Evolutionary conservation across 2,329 filamentous ascomycete species (phyloP), one percentile per base, ranked within the genome.

Genomic region (Colletotrichum godetiae): DNA sequence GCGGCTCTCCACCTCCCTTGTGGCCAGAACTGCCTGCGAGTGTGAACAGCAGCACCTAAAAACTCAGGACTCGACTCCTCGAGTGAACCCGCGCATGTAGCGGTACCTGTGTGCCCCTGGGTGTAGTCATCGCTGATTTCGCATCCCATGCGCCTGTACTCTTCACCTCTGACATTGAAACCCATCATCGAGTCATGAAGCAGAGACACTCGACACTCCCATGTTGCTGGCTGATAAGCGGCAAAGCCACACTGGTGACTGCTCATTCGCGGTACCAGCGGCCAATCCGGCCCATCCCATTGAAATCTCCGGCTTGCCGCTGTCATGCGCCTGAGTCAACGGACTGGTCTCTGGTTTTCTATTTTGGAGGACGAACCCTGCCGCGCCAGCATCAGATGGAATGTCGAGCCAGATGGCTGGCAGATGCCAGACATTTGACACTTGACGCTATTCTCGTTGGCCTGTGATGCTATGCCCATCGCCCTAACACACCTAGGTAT

Each of bases 321-420:
- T 58, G 60, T 71, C 71, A 71, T 73, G 67, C 61, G 71, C 71
- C 42, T 57, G 71, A 71, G 71, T 71, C 67, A 66, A 73, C 52
- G 13, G 55, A 71, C 60, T n/a, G 35, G 46, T 24, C 37, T 31
- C 22, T 19, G 22, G n/a, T 53, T 31, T 65, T 19, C 49, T 71
- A 57, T 71, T 73, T 66, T 52, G 29, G 49, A 71, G 61, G 35
- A 42, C 27, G 19, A 59, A 49, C 35, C 35, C 22, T 49, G 29
- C 61, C 61, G 52, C 31, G 19, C 55, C 31, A 57, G 56, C 35
- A 61, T 73, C 67, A 58, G 71, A 71, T 49, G 71, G 49, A 61
- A 58, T 52, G 49, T 66, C 67, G 31, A 53, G 35, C 55, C 67
- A 70, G 70, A 27, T 42, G 35, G 53, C 31, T 31, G 37, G 29